Conservation (phyloP, 2,329 filamentous ascomycete genomes). For the Amesomyces nigricolor region DNA sequence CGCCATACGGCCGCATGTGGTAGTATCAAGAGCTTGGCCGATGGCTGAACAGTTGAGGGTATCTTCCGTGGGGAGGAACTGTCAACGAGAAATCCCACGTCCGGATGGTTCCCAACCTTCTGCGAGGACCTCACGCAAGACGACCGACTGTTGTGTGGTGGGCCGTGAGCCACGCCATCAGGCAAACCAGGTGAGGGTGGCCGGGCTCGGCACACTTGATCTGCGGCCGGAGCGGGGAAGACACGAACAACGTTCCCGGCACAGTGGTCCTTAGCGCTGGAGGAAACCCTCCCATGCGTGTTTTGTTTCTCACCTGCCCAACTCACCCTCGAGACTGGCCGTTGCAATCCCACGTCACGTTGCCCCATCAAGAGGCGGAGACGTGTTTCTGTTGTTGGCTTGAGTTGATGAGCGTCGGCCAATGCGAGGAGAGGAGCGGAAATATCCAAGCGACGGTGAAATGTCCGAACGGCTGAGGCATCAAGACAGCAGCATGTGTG, state of each 20-base stretch:
- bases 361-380: too few relatives aligned
- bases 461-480: too few relatives aligned
- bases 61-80: background rate
- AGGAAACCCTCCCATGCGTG: slow-evolving; percentile 8
- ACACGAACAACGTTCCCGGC: slow-evolving; percentile 19
- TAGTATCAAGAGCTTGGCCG: background rate
- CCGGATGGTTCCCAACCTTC: too few relatives aligned
- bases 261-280: slow-evolving; percentile 19
- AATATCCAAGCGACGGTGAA: too few relatives aligned
- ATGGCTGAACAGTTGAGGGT: background rate
- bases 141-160: too few relatives aligned
- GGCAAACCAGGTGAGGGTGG: background rate
- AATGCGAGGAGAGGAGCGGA: too few relatives aligned
- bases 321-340: too few relatives aligned
- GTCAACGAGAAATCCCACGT: background rate
- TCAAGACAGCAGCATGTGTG: too few relatives aligned
- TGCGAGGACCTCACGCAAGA: too few relatives aligned
- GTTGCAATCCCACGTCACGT: background rate
- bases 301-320: slow-evolving; percentile 4
- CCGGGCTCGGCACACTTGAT: slow-evolving; percentile 10
- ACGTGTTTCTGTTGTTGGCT: background rate
- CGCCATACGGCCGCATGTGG: background rate
- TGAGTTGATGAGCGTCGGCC: too few relatives aligned
- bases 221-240: background rate
- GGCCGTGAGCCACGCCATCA: background rate